Percentiles rank a stretch among this genome's conserved stretches.
Conservation (phyloP, 345 rosid genomes). For the Boechera retrofracta region DNA sequence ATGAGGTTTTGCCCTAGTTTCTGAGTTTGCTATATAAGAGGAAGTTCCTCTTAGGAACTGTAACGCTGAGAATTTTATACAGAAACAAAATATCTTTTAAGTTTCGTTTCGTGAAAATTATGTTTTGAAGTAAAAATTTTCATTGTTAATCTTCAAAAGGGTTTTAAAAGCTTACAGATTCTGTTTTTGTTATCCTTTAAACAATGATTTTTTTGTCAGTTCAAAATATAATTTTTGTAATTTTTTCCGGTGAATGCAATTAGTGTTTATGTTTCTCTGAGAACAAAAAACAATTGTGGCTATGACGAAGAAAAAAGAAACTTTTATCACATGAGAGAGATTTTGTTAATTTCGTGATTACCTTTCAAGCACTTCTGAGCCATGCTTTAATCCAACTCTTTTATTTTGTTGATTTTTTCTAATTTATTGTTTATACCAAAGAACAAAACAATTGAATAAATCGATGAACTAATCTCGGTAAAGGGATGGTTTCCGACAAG, state of each 20-base stretch:
- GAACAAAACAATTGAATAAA: no score
- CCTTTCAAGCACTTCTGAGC: slow-evolving; percentile 51
- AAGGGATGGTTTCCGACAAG: no score
- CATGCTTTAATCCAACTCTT: neutral
- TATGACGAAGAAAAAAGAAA: slow-evolving; percentile 41
- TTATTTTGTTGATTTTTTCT: neutral
- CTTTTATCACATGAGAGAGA: slow-evolving; percentile 46
- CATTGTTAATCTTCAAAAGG: neutral
- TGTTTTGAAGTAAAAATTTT: no score
- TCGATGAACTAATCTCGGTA: no score
- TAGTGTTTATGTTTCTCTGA: neutral
- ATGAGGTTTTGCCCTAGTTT: slow-evolving; percentile 26
- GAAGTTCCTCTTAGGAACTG: no score
- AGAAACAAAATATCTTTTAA: neutral
- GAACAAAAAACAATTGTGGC: neutral
- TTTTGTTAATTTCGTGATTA: slow-evolving; percentile 40
- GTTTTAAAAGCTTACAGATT: no score
- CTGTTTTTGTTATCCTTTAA: no score
- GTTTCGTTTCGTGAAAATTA: neutral
- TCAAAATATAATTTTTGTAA: neutral
- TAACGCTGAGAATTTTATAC: neutral
- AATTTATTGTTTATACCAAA: no score
- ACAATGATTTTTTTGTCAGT: no score
- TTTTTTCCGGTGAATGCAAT: neutral
- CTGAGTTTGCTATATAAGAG: slow-evolving; percentile 14